These are phyloP conservation scores for Psilocybe subaeruginosa DNA, from an alignment of 768 basidiomycete genomes.

Conservation along the genomic window DNA sequence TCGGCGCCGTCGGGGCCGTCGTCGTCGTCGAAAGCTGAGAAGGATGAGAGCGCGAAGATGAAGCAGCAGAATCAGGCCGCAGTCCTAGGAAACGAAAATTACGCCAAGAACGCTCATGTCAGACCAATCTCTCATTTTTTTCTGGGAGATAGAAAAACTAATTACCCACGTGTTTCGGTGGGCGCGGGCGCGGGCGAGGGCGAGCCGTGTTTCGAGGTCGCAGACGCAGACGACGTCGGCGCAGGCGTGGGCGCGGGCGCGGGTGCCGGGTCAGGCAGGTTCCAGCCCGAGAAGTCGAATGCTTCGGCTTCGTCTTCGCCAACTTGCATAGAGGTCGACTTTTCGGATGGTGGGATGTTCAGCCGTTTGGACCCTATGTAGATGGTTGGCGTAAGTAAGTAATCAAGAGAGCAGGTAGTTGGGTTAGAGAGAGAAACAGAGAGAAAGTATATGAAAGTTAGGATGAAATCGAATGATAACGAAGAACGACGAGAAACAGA, in stretches of 20 bases:
- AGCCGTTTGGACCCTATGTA: conserved; percentile 18
- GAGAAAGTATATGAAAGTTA: too few species aligned
- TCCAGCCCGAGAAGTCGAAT: background rate
- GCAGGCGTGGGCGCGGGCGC: background rate
- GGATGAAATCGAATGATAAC: background rate
- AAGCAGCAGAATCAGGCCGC: too few species aligned
- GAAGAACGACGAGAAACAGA: too few species aligned
- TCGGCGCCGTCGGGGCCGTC: too few species aligned
- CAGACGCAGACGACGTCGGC: background rate
- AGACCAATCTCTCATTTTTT: too few species aligned
- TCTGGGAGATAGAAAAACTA: too few species aligned
- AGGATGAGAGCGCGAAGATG: too few species aligned
- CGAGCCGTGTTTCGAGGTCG: background rate
- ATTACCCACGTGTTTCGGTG: background rate
- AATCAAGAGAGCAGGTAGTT: background rate
- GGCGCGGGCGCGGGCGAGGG: background rate
- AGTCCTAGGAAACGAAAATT: too few species aligned
- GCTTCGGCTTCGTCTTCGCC: background rate
- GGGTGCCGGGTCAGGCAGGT: background rate
- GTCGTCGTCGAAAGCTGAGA: too few species aligned
- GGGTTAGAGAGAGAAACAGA: background rate
- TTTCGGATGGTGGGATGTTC: conserved; percentile 9
- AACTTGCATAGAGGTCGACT: background rate
- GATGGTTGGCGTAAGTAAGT: background rate
- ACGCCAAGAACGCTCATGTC: too few species aligned